A percentile compares a stretch with the other conserved stretches of the same genome.
Evolutionary conservation across 768 basidiomycete species (phyloP).

Genomic region (Royoungia palumana): DNA sequence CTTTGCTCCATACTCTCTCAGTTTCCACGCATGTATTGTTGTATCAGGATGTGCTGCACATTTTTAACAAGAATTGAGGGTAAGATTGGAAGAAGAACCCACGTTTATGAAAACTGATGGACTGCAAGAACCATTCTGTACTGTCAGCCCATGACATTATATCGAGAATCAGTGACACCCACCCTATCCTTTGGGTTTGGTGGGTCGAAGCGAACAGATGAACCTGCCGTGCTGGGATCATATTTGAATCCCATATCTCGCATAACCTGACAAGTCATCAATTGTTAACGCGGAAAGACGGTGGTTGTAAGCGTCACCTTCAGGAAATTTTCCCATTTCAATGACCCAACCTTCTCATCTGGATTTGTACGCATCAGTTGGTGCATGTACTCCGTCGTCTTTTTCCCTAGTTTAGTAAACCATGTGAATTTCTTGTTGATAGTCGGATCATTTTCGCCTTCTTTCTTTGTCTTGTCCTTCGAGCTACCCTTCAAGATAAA

Average conservation of each 20-base stretch:
- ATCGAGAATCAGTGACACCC: slow-evolving; percentile 14
- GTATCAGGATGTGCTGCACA: slow-evolving; percentile 69
- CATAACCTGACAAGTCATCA: slow-evolving; percentile 53
- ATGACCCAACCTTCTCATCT: slow-evolving; percentile 54
- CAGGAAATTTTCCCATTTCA: slow-evolving; percentile 81
- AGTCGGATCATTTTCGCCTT: slow-evolving; percentile 25
- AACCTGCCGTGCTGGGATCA: slow-evolving; percentile 74
- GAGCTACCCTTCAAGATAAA: slow-evolving; percentile 49
- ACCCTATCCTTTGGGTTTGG: slow-evolving; percentile 51
- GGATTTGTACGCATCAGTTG: slow-evolving; percentile 57
- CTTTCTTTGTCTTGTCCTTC: slow-evolving; percentile 32
- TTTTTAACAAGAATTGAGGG: not conserved
- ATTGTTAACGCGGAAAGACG: not conserved
- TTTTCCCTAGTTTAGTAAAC: slow-evolving; percentile 59
- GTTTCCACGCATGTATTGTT: slow-evolving; percentile 48
- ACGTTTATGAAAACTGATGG: slow-evolving; percentile 81
- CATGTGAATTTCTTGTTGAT: slow-evolving; percentile 45
- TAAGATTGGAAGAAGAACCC: slow-evolving; percentile 5
- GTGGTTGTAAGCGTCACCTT: slow-evolving; percentile 42
- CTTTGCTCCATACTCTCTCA: slow-evolving; percentile 55
- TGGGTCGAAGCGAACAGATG: slow-evolving; percentile 79
- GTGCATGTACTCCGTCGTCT: slow-evolving; percentile 56
- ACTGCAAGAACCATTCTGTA: slow-evolving; percentile 31
- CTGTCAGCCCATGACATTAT: slow-evolving; percentile 3
- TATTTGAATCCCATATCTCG: slow-evolving; percentile 72